Evolutionary conservation across 805 yeast species (phyloP).

Genomic region (Lipomyces japonicus): DNA sequence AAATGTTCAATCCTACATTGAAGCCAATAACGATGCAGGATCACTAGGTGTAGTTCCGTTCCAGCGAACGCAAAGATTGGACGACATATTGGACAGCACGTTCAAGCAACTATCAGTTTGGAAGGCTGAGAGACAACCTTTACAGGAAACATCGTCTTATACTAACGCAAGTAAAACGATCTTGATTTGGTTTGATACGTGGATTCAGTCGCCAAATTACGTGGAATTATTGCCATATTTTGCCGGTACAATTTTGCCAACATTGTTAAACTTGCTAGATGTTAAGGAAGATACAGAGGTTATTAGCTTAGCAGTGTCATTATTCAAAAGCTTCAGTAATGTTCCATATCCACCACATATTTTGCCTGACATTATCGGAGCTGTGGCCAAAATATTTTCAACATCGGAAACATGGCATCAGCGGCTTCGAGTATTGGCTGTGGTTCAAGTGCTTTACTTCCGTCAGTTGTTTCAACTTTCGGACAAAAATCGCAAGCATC

Average conservation of each 20-base stretch:
- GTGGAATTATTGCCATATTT: slow-evolving; percentile 52
- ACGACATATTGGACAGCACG: slow-evolving; percentile 40
- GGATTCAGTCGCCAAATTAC: slow-evolving; percentile 53
- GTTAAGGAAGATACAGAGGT: slow-evolving; percentile 76
- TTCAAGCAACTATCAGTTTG: slow-evolving; percentile 44
- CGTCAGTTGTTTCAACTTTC: slow-evolving; percentile 58
- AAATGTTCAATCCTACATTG: slow-evolving; percentile 43
- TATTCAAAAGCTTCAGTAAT: slow-evolving; percentile 48
- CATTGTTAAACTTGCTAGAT: slow-evolving; percentile 57
- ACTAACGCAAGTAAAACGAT: slow-evolving; percentile 63
- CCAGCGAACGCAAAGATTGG: slow-evolving; percentile 38
- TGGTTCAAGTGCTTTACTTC: slow-evolving; percentile 67
- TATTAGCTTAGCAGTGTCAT: slow-evolving; percentile 43
- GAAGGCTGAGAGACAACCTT: slow-evolving; percentile 18
- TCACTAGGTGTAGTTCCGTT: slow-evolving; percentile 40
- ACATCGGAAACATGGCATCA: slow-evolving; percentile 54
- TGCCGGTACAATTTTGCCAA: slow-evolving; percentile 57
- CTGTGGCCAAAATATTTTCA: slow-evolving; percentile 43
- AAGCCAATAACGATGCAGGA: slow-evolving; percentile 38
- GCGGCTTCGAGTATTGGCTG: slow-evolving; percentile 59
- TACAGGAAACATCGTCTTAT: slow-evolving; percentile 43
- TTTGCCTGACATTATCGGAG: slow-evolving; percentile 43
- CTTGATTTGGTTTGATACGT: slow-evolving; percentile 54
- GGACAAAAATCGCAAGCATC: slow-evolving; percentile 44
- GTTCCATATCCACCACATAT: slow-evolving; percentile 46